Evolutionary conservation across 768 basidiomycete genomes (phyloP), one percentile per base, ranked within the genome.

Genomic region (Termitomyces sp.): DNA sequence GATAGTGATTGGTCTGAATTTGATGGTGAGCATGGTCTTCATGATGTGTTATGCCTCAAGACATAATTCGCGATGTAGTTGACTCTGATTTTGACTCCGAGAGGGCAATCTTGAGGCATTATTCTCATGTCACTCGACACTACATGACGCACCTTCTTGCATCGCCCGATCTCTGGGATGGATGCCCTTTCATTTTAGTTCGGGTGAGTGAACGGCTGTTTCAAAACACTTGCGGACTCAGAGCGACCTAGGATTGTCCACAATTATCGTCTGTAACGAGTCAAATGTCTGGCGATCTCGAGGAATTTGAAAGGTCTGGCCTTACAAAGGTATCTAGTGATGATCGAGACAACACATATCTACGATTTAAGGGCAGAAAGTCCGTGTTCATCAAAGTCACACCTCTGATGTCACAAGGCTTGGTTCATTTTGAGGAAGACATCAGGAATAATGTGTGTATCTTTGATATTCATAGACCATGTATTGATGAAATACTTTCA

Each of bases 351-450:
- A 72, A 70, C 14, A 79, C 74, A 3, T 76, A 77, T 7, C 65
- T 79, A 40, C 81, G 84, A 34, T 60, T 86, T 36, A 72, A 71
- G 40, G 78, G 72, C 58, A 65, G 66, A 34, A 74, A 72, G 34
- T 72, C 74, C 20, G 52, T 84, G 14, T 71, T 74, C 42, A 51
- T 86, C 17, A 72, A 74, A 47, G 59, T 87, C n/a, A 88, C 85
- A 5, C 89, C 89, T 3, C 73, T 90, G 20, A 52, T 85, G 17
- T 61, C 84, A 42, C 73, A 78, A 17, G 79, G 77, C 49, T 69
- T 75, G n/a, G 67, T 70, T 37, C 69, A 69, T 57, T 67, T 91
- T 17, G 77, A 82, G 66, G 72, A 81, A 47, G 86, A 86, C 50
- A 62, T 83, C 43, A 73, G 74, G 58, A 70, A 66, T 32, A 74